These are phyloP conservation scores for Gossypium herbaceum DNA, from an alignment of 345 rosid species.

Conservation along the genomic window DNA sequence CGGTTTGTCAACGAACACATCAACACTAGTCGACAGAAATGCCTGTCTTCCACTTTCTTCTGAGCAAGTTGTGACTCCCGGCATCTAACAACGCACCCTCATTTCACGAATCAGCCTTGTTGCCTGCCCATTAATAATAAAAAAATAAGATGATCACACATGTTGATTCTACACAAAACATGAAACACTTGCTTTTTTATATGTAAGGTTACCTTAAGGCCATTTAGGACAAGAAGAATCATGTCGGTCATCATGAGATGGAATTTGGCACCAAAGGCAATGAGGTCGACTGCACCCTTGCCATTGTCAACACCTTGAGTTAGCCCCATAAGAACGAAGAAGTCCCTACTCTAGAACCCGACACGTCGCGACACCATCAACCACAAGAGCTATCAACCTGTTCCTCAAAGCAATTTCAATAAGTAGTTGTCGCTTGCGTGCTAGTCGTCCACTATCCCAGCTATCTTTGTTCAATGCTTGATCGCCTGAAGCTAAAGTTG, in stretches of 20 bases:
- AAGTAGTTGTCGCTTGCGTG: background rate
- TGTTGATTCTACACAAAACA: background rate
- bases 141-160: background rate
- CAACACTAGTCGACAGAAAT: constrained; percentile 17
- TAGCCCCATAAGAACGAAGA: background rate
- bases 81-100: constrained; percentile 10
- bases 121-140: background rate
- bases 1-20: constrained; percentile 12
- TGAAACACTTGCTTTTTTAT: background rate
- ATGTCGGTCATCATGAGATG: constrained; percentile 12
- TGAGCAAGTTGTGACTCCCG: background rate
- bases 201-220: constrained; percentile 6
- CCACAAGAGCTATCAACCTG: constrained; percentile 17
- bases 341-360: background rate
- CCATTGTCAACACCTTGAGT: background rate
- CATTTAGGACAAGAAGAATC: constrained; percentile 12
- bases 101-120: constrained; percentile 11
- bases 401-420: constrained; percentile 1
- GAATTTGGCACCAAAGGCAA: constrained; percentile 5
- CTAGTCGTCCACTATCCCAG: background rate
- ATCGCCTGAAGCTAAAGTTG: background rate
- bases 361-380: background rate
- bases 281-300: background rate
- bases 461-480: background rate
- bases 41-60: background rate